Evolutionary conservation across 148 eudicot genomes (phyloP).

Genomic region (Rhododendron griersonianum): DNA sequence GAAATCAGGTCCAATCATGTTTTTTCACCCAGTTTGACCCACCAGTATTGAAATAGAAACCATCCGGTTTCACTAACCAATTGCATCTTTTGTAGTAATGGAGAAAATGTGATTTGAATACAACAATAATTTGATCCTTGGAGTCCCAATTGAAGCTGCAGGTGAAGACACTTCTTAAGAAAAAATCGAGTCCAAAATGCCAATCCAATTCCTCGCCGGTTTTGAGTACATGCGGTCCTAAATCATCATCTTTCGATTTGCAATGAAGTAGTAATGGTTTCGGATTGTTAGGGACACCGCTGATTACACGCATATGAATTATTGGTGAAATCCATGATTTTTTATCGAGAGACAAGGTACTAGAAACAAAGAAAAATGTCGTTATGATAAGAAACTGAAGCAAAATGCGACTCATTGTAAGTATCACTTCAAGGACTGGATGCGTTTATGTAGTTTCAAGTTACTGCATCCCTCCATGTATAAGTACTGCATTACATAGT

Average conservation of each 20-base stretch:
- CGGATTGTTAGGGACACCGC: no score
- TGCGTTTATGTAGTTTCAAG: not conserved
- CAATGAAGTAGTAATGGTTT: no score
- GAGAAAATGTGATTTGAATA: not conserved
- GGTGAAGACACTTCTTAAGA: not conserved
- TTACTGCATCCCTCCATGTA: not conserved
- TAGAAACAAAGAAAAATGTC: not conserved
- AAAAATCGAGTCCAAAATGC: not conserved
- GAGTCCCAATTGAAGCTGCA: not conserved
- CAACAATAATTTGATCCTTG: not conserved
- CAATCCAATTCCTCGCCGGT: not conserved
- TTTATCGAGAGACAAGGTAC: not conserved
- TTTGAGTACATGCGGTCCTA: not conserved
- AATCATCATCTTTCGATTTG: not conserved
- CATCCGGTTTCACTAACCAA: not conserved
- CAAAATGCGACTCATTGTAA: not conserved
- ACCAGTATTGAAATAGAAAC: not conserved
- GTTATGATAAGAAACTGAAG: not conserved
- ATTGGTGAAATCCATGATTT: no score
- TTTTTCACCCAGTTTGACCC: not conserved
- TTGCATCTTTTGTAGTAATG: not conserved
- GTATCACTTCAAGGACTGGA: not conserved
- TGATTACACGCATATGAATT: no score
- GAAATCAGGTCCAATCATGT: not conserved
- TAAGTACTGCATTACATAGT: not conserved